Evolutionary conservation across 768 basidiomycete genomes (phyloP).

Genomic region (Panellus pusillus): DNA sequence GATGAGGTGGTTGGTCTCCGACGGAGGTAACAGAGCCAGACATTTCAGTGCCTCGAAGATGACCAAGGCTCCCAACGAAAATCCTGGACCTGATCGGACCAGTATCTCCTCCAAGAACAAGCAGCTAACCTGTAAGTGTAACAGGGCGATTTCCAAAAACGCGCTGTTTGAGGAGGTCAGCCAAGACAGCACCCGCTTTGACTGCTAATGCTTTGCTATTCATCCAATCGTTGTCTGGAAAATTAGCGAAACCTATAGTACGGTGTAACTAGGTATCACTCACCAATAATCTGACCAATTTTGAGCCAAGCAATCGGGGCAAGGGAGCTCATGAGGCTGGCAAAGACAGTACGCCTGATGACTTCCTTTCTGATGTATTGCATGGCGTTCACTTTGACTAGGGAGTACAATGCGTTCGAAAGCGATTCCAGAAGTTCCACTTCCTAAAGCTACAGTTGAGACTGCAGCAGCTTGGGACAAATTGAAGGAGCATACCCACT

Average conservation of each 20-base stretch:
- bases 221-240: constrained; percentile 60
- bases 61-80: constrained; percentile 33
- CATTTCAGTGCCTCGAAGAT: constrained; percentile 55
- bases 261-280: background rate
- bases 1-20: constrained; percentile 46
- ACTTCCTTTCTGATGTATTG: constrained; percentile 49
- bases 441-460: constrained; percentile 38
- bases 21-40: constrained; percentile 44
- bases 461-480: background rate
- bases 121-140: constrained; percentile 56
- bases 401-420: constrained; percentile 43
- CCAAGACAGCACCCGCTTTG: constrained; percentile 56
- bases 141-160: constrained; percentile 56
- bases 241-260: too few relatives aligned
- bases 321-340: constrained; percentile 48
- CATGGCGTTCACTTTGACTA: constrained; percentile 51
- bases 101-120: constrained; percentile 25
- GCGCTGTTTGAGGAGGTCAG: constrained; percentile 47
- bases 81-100: background rate
- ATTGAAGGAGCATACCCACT: constrained; percentile 45
- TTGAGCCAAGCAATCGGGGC: constrained; percentile 51
- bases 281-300: constrained; percentile 55
- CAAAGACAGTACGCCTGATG: constrained; percentile 51
- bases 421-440: constrained; percentile 52
- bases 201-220: constrained; percentile 50